Percentiles rank a stretch among this genome's conserved stretches.
phyloP scores from a whole-genome alignment of 495 filamentous ascomycete genomes.

The Penicillium dipodomyicola region DNA sequence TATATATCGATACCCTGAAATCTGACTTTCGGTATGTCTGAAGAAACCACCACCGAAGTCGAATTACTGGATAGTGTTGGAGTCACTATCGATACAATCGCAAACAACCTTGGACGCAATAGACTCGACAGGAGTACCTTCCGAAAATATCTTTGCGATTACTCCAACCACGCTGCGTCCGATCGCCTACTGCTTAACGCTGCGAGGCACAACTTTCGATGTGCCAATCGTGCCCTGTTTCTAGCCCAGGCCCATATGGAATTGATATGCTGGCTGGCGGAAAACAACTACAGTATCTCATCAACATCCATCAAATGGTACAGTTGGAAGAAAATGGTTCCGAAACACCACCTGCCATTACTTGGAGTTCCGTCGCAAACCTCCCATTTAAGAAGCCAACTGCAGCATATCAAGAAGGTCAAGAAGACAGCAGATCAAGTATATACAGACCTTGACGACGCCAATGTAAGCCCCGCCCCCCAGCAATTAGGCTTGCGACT shows the following conservation, averaged over 20 bases:
- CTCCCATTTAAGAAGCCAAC: constrained; percentile 4
- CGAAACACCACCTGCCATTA: constrained; percentile 15
- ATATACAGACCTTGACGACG: constrained; percentile 14
- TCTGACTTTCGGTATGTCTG: not conserved
- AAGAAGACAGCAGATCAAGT: constrained; percentile 12
- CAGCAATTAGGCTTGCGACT: not conserved
- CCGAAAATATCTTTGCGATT: constrained; percentile 10
- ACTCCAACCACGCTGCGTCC: constrained; percentile 14
- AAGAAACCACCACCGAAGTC: constrained; percentile 2
- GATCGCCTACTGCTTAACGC: constrained; percentile 17
- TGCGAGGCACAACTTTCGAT: constrained; percentile 13
- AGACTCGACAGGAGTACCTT: constrained; percentile 14
- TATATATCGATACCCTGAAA: not conserved
- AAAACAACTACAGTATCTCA: constrained; percentile 15
- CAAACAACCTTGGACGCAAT: constrained; percentile 16
- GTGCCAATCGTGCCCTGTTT: constrained; percentile 15
- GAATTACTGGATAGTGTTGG: constrained; percentile 7
- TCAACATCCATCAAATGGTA: constrained; percentile 21
- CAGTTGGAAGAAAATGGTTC: constrained; percentile 7
- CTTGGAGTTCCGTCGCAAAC: constrained; percentile 9
- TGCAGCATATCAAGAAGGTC: constrained; percentile 14
- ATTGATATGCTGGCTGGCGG: constrained; percentile 14
- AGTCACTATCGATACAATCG: constrained; percentile 8
- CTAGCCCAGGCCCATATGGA: constrained; percentile 21
- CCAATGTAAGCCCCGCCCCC: constrained; percentile 13